These are phyloP conservation scores for Lyophyllum shimeji DNA, from an alignment of 768 basidiomycete genomes.

Conservation along the genomic window DNA sequence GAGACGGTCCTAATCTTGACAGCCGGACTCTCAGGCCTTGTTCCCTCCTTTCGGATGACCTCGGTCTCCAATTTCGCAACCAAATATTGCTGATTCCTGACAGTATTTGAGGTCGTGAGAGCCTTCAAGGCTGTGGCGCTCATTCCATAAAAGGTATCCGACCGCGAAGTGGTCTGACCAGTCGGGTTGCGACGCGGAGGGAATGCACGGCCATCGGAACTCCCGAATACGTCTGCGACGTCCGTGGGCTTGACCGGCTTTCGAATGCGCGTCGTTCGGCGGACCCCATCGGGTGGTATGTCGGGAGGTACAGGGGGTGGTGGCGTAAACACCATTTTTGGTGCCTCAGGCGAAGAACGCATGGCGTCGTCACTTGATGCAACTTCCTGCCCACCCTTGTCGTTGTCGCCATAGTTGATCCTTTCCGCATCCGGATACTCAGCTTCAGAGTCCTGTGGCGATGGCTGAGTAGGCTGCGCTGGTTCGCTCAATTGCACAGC, in stretches of 20 bases:
- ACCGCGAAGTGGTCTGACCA: slow-evolving; percentile 25
- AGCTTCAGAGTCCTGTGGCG: not conserved
- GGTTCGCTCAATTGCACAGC: not conserved
- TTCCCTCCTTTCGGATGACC: slow-evolving; percentile 67
- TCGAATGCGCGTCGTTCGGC: slow-evolving; percentile 54
- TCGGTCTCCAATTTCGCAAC: slow-evolving; percentile 65
- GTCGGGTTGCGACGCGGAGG: slow-evolving; percentile 45
- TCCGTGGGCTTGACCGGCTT: slow-evolving; percentile 36
- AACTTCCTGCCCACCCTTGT: not conserved
- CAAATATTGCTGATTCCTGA: slow-evolving; percentile 66
- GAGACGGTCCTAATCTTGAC: slow-evolving; percentile 68
- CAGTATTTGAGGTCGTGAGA: slow-evolving; percentile 72
- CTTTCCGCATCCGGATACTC: not conserved
- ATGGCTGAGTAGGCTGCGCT: not conserved
- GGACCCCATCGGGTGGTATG: slow-evolving; percentile 18
- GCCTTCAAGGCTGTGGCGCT: slow-evolving; percentile 66
- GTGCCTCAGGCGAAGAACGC: slow-evolving; percentile 6
- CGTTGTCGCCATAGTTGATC: not conserved
- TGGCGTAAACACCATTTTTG: slow-evolving; percentile 1
- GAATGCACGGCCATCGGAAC: slow-evolving; percentile 24
- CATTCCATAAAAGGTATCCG: slow-evolving; percentile 60
- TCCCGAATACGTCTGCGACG: slow-evolving; percentile 37
- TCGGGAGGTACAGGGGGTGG: not conserved
- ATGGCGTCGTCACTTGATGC: not conserved
- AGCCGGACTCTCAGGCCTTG: slow-evolving; percentile 76